Percentiles rank a stretch among this genome's conserved stretches.
These are phyloP conservation scores for Metschnikowia sp. DNA, from an alignment of 805 yeast genomes.

Conservation along the genomic window DNA sequence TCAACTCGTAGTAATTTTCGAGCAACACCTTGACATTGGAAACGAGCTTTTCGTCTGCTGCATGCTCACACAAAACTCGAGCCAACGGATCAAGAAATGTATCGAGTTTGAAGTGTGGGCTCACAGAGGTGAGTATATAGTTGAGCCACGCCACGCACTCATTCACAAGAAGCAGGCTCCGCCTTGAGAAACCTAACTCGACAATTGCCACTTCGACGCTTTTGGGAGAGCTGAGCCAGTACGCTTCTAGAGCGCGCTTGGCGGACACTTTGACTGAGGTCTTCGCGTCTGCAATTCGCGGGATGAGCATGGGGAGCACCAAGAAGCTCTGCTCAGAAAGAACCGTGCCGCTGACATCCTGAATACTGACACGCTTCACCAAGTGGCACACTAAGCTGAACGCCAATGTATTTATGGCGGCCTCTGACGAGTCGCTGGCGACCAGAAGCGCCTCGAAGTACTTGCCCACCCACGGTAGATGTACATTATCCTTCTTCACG, in stretches of 20 bases:
- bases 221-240: constrained; percentile 50
- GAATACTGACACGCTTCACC: constrained; percentile 56
- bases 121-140: constrained; percentile 34
- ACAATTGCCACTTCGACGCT: constrained; percentile 45
- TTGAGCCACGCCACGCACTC: constrained; percentile 46
- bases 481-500: constrained; percentile 54
- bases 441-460: constrained; percentile 49
- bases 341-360: constrained; percentile 41
- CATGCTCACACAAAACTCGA: constrained; percentile 12
- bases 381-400: constrained; percentile 55
- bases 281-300: constrained; percentile 42
- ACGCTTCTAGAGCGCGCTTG: constrained; percentile 48
- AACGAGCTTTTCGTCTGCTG: constrained; percentile 12
- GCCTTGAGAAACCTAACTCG: constrained; percentile 41
- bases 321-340: constrained; percentile 41
- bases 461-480: constrained; percentile 45
- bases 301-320: constrained; percentile 51
- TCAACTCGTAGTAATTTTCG: constrained; percentile 26
- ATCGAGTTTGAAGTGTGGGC: constrained; percentile 31
- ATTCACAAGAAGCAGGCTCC: constrained; percentile 34
- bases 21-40: constrained; percentile 22
- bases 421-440: constrained; percentile 40
- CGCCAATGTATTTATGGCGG: constrained; percentile 37
- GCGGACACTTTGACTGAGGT: constrained; percentile 41
- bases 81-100: constrained; percentile 26